Evolutionary conservation across 352 stramenopile genomes (phyloP), one percentile per base, ranked within the genome.

Genomic region (Globisporangium parvum): DNA sequence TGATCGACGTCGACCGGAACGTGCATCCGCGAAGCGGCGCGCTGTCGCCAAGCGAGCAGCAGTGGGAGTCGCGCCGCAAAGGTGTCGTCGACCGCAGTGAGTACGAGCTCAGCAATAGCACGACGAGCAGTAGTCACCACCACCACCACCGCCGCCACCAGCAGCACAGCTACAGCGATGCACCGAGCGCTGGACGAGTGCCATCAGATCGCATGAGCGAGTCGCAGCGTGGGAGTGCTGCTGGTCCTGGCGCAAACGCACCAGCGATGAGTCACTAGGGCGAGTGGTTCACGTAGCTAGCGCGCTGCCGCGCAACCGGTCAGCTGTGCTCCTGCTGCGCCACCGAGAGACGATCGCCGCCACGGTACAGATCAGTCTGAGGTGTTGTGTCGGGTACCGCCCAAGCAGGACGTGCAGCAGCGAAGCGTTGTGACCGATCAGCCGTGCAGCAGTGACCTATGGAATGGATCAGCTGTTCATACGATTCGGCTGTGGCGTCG

Each of bases 1-100:
- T 87, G 73, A 65, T 83, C 55, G 74, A 83, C 53, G 75, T 85
- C 24, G 79, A 89, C 40, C 71, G 79, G 15, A 76, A 80, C 47
- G 67, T 66, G 2, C 68, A 51, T 9, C 53, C 54, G 12, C 46
- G 70, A 23, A 26, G 52, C 11, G 50, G 40, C 28, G 53, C 46
- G 17, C 55, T 50, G 12, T 53, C 42, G 23, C 41, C 57, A 23
- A 42, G 42, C 39, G 48, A 53, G 21, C 48, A 53, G 48, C 48
- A 53, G 39, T 55, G 48, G 47, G 39, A 53, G 8, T 48, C 35
- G 4, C 39, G 40, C 15, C 55, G 39, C 8, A 18, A 39, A 6
- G 23, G 24, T 10, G 9, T 28, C 1, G 9, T 28, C 1, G 47
- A 55, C n/a, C 55, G 44, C 17, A 15, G 21, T 14, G 48, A 17